These are phyloP conservation scores for Coniosporium apollinis DNA, from an alignment of 495 filamentous ascomycete species.

Conservation along the genomic window DNA sequence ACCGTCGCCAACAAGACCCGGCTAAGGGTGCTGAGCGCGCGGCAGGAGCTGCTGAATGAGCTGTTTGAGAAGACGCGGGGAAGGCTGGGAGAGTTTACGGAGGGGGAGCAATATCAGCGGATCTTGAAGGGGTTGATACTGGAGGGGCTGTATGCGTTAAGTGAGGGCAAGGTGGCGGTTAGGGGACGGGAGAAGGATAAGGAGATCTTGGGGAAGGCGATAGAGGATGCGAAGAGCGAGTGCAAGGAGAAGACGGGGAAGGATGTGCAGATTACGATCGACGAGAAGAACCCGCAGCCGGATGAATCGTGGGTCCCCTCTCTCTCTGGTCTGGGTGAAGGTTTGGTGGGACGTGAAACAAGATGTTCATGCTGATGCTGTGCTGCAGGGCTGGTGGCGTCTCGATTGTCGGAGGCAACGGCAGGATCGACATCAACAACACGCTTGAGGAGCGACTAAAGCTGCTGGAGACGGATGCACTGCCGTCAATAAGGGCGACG, in stretches of 20 bases:
- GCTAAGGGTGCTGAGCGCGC: conserved; percentile 64
- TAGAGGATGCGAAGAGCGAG: conserved; percentile 54
- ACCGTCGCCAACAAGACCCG: conserved; percentile 91
- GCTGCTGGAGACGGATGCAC: conserved; percentile 63
- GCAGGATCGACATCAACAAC: conserved; percentile 98
- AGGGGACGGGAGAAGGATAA: conserved; percentile 66
- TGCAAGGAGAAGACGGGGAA: conserved; percentile 56
- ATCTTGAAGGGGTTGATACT: conserved; percentile 66
- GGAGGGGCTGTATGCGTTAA: conserved; percentile 77
- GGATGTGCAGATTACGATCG: conserved; percentile 50
- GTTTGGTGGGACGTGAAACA: too few species aligned
- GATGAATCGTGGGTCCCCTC: conserved; percentile 60
- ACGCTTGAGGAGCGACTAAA: conserved; percentile 85
- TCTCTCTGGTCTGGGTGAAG: too few species aligned
- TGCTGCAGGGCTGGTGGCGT: conserved; percentile 62
- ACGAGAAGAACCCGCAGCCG: conserved; percentile 63
- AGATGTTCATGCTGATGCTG: conserved; percentile 2
- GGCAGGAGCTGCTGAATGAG: conserved; percentile 82
- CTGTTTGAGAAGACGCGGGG: conserved; percentile 67
- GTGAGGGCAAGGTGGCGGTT: conserved; percentile 57
- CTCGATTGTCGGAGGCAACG: conserved; percentile 57
- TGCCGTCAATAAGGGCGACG: conserved; percentile 68
- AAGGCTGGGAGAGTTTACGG: conserved; percentile 44
- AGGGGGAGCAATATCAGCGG: conserved; percentile 54
- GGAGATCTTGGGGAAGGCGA: conserved; percentile 53